Conservation (phyloP, 306 rosid species). For the Prunus mume region DNA sequence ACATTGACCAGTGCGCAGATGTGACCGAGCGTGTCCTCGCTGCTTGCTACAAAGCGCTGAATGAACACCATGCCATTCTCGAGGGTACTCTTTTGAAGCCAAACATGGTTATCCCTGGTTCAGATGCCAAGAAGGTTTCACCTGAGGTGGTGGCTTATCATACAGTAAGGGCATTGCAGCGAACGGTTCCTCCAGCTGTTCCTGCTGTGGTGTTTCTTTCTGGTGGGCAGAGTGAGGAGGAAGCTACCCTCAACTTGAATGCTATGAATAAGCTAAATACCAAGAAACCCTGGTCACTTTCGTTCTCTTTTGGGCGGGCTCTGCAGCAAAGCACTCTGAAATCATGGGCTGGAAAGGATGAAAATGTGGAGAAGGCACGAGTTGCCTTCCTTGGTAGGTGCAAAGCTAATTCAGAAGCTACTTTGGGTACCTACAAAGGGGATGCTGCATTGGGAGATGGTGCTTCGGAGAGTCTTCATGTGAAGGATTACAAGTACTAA, state of each 20-base stretch:
- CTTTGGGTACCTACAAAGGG: slow-evolving; percentile 69
- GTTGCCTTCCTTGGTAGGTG: slow-evolving; percentile 63
- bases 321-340: slow-evolving; percentile 85
- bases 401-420: slow-evolving; percentile 75
- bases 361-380: slow-evolving; percentile 57
- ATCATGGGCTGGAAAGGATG: slow-evolving; percentile 75
- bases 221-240: slow-evolving; percentile 90
- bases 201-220: slow-evolving; percentile 79
- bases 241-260: slow-evolving; percentile 64
- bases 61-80: slow-evolving; percentile 64
- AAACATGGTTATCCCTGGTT: slow-evolving; percentile 88
- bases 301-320: slow-evolving; percentile 81
- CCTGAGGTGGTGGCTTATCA: slow-evolving; percentile 62
- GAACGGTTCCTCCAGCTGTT: slow-evolving; percentile 71
- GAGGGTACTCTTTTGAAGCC: slow-evolving; percentile 87
- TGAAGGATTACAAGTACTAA: slow-evolving; percentile 57
- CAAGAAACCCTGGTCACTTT: slow-evolving; percentile 78
- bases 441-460: slow-evolving; percentile 59
- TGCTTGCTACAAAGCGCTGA: slow-evolving; percentile 70
- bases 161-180: slow-evolving; percentile 60
- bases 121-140: slow-evolving; percentile 52
- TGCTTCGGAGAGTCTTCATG: slow-evolving; percentile 75
- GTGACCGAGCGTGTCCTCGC: slow-evolving; percentile 78
- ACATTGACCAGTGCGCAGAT: slow-evolving; percentile 60
- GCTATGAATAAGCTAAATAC: slow-evolving; percentile 73